Evolutionary conservation across 495 filamentous ascomycete genomes (phyloP).

Genomic region (Penicillium coffeae): DNA sequence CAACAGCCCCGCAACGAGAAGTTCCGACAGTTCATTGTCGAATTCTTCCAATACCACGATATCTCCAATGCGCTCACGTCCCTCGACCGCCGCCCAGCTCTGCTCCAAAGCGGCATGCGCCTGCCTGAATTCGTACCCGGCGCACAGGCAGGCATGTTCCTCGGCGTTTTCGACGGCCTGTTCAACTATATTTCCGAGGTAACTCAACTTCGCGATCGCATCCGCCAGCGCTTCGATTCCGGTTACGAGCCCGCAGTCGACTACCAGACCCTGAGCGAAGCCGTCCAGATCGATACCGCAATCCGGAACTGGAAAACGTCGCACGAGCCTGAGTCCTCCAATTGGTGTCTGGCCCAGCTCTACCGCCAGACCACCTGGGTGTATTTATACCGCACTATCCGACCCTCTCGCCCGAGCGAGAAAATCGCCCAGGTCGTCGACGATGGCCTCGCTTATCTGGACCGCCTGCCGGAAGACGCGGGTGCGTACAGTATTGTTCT

Average conservation of each 20-base stretch:
- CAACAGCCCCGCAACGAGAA: conserved; percentile 58
- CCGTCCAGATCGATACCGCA: conserved; percentile 70
- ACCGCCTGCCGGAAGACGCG: conserved; percentile 58
- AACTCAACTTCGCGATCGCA: conserved; percentile 70
- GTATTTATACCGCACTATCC: conserved; percentile 81
- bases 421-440: conserved; percentile 74
- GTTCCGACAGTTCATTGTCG: conserved; percentile 77
- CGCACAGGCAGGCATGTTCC: conserved; percentile 65
- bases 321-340: conserved; percentile 64
- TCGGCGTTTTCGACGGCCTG: conserved; percentile 85
- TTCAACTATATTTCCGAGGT: conserved; percentile 79
- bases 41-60: conserved; percentile 92
- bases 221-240: conserved; percentile 61
- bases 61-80: conserved; percentile 76
- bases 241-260: conserved; percentile 69
- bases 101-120: conserved; percentile 58
- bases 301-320: conserved; percentile 73
- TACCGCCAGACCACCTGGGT: conserved; percentile 92
- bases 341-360: conserved; percentile 72
- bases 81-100: conserved; percentile 51
- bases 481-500: conserved; percentile 77
- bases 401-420: conserved; percentile 63
- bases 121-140: conserved; percentile 70
- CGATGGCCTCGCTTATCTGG: conserved; percentile 63
- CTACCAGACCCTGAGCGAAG: conserved; percentile 68